Percentiles rank a stretch among this genome's conserved stretches.
Conservation (phyloP, 805 yeast genomes). For the Saccharomycopsis vini region DNA sequence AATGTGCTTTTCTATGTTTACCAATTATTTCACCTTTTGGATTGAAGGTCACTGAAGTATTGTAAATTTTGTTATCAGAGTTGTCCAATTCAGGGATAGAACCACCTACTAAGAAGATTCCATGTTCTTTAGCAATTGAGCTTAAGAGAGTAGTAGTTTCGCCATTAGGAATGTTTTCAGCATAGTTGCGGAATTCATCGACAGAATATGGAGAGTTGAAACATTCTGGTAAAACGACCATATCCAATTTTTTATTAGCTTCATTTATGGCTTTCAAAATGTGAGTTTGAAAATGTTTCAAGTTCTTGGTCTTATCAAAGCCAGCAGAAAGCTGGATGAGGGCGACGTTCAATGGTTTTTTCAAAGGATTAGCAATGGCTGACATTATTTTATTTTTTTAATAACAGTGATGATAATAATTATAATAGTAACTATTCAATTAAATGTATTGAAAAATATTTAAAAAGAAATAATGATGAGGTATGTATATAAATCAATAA, state of each 20-base stretch:
- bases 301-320: constrained; percentile 68
- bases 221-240: constrained; percentile 89
- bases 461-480: constrained; percentile 1
- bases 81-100: constrained; percentile 76
- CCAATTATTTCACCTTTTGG: constrained; percentile 71
- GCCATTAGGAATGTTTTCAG: constrained; percentile 66
- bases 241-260: constrained; percentile 51
- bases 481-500: no score
- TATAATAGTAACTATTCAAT: no score
- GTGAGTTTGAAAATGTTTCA: constrained; percentile 54
- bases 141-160: constrained; percentile 52
- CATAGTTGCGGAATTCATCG: constrained; percentile 74
- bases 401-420: no score
- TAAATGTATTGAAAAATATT: no score
- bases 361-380: constrained; percentile 23
- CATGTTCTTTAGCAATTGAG: constrained; percentile 53
- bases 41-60: constrained; percentile 67
- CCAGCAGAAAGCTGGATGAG: constrained; percentile 77
- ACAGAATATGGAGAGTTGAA: constrained; percentile 94
- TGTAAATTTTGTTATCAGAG: constrained; percentile 47
- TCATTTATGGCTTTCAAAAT: constrained; percentile 52
- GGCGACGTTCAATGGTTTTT: constrained; percentile 66
- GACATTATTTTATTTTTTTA: no score
- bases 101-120: constrained; percentile 75
- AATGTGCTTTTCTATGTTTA: constrained; percentile 82